A percentile compares a stretch with the other conserved stretches of the same genome.
phyloP scores from a whole-genome alignment of 176 grass and related monocot genomes.

The Lolium multiflorum region DNA sequence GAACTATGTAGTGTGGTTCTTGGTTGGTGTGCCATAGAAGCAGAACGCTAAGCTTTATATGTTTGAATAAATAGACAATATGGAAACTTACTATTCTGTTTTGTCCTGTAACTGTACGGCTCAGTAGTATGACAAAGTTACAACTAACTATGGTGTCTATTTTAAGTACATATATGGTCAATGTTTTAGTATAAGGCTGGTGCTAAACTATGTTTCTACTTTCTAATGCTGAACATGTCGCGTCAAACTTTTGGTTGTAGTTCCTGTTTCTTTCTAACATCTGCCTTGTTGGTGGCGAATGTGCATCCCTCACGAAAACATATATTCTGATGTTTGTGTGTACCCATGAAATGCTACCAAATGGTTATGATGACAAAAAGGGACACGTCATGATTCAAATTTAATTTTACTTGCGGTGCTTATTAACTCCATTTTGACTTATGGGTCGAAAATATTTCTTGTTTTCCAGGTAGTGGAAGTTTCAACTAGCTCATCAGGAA shows the following conservation, averaged over 20 bases:
- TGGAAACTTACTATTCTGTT: background rate
- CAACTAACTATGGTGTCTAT: background rate
- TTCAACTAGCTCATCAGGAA: constrained; percentile 68
- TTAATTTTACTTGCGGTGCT: background rate
- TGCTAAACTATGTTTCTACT: background rate
- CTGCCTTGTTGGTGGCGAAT: constrained; percentile 8
- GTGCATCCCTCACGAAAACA: constrained; percentile 6
- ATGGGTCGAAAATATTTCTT: constrained; percentile 18
- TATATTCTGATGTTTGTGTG: background rate
- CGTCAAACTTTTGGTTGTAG: background rate
- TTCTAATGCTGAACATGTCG: background rate
- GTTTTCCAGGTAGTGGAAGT: constrained; percentile 86
- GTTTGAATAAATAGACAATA: background rate
- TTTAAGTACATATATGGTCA: background rate
- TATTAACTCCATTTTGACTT: constrained; percentile 27
- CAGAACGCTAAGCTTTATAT: background rate
- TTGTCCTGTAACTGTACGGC: background rate
- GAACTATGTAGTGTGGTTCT: background rate
- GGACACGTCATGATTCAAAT: background rate
- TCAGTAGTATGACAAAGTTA: constrained; percentile 2
- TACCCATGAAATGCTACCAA: constrained; percentile 8
- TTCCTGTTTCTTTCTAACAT: constrained; percentile 22
- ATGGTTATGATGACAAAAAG: background rate
- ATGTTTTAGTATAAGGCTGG: background rate
- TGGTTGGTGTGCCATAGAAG: background rate